Evolutionary conservation across 768 basidiomycete genomes (phyloP), one percentile per base, ranked within the genome.

Genomic region (Tylopilus sp.): DNA sequence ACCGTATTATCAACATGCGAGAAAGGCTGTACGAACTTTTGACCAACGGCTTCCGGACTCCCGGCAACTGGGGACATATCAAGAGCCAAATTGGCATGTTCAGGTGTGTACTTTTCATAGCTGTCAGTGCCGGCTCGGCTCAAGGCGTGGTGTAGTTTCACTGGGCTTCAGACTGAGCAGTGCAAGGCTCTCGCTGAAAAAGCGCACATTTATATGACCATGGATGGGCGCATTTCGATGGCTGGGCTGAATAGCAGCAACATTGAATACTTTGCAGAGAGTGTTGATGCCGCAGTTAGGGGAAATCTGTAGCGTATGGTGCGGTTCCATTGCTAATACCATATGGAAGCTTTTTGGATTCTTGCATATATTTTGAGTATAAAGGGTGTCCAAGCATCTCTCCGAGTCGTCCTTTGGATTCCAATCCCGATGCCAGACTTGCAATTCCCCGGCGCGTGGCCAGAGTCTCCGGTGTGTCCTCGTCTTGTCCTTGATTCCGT

Each of bases 41-140:
- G 56, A 85, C 85, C 30, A 73, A 89, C 55, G 83, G 85, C 56
- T 73, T 88, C 56, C 83, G 87, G 69, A 98, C 95, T 30, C 97
- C 97, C 15, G 95, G 95, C 7, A 82, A 88, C 52, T 98, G 97
- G 97, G 78, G 80, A 9, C 95, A 98, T 70, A 91, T 98, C 71
- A 91, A 90, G 72, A 85, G 83, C 66, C 94, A 98, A 68, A 95
- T 94, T 56, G 95, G 95, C 69, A 95, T 98, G 94, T 95, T 95
- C 79, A 92, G 91, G 93, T 93, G 68, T 54, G 77, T 62, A 20
- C 23, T 44, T 65, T 47, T 47, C 8, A 6, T 33, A 17, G 17
- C 31, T 33, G 21, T 41, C 22, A 4, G 11, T 13, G n/a, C 2
- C n/a, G 35, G 36, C 5, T 22, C 23, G 35, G 38, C 48, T 61